Base-by-base conservation (phyloP, 1,139 yeast genomes). In the Nadsonia commutata region DNA sequence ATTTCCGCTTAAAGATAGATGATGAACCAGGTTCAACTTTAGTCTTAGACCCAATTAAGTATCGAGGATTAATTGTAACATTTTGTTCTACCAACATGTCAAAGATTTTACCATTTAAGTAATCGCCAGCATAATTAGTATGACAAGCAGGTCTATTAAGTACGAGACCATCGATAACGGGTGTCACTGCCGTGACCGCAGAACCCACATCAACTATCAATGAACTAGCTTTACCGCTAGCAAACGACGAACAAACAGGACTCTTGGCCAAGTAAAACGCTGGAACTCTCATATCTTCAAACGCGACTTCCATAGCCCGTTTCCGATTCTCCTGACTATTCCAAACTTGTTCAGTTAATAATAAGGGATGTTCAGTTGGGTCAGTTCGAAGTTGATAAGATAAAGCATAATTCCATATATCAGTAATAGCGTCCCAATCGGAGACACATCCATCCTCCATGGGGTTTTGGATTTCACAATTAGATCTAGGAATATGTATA, bases 171-270 rank as follows among this genome's bases (percentile, higher is more conserved):
- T 90, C 99, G 43, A 88, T 75, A 2, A 90, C 93, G 0, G 99
- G 97, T 1, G 95, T 82, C 2, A 82, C 94, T 44, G 90, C 77
- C 16, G 79, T 71, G 1, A 81, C 67, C 52, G 82, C 88, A 55
- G 86, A 94, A 2, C 99, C 98, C 38, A 88, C 65, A 60, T 93
- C 97, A 37, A 93, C 94, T 31, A 93, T 93, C 43, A 90, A 67
- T 56, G 96, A 94, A 38, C 95, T 85, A 38, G 95, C 90, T 58
- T 95, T 74, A 3, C 97, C 97, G 52, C 84, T 82, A 19, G 95
- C 94, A 64, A 90, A 90, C 5, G 95, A 79, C 1, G 85, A 78
- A 63, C 95, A 84, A 0, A 94, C 84, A 17, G 97, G 94, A 2
- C 80, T 71, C 48, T 88, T 82, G 23, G 88, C 90, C 37, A 85